A percentile compares a stretch with the other conserved stretches of the same genome.
These are phyloP conservation scores for Fragaria iinumae DNA, from an alignment of 306 rosid species.

Conservation along the genomic window DNA sequence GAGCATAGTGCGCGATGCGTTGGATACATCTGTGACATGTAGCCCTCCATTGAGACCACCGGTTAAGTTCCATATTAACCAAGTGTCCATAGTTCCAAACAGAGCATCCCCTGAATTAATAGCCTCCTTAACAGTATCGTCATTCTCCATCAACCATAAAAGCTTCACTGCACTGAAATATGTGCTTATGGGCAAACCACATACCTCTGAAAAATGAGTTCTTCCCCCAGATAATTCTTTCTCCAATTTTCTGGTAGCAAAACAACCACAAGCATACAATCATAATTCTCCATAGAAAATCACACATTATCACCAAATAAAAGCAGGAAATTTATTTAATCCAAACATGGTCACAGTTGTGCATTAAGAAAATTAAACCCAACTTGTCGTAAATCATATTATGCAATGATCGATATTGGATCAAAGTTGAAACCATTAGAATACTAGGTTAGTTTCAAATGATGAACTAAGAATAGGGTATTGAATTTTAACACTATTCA, in stretches of 20 bases:
- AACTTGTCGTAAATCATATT: not conserved
- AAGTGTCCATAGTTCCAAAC: slow-evolving; percentile 84
- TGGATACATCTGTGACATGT: slow-evolving; percentile 84
- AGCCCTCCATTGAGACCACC: slow-evolving; percentile 70
- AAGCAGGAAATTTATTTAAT: not conserved
- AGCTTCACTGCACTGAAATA: slow-evolving; percentile 83
- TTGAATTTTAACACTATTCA: not conserved
- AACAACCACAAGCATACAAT: not conserved
- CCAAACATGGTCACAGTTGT: not conserved
- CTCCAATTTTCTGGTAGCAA: slow-evolving; percentile 63
- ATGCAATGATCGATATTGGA: too few species aligned
- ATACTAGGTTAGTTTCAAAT: not conserved
- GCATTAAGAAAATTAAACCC: not conserved
- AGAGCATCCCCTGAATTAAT: slow-evolving; percentile 67
- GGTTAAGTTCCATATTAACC: slow-evolving; percentile 88
- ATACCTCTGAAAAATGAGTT: slow-evolving; percentile 61
- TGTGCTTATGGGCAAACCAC: slow-evolving; percentile 87
- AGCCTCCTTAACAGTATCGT: slow-evolving; percentile 51
- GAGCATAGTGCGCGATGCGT: slow-evolving; percentile 89
- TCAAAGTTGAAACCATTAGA: not conserved
- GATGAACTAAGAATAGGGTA: not conserved
- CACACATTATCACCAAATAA: not conserved
- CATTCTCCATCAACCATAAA: slow-evolving; percentile 83
- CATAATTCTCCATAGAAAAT: not conserved
- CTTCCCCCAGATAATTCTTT: slow-evolving; percentile 72